Evolutionary conservation across 2,329 filamentous ascomycete species (phyloP).

Genomic region (Fusarium pseudocircinatum): DNA sequence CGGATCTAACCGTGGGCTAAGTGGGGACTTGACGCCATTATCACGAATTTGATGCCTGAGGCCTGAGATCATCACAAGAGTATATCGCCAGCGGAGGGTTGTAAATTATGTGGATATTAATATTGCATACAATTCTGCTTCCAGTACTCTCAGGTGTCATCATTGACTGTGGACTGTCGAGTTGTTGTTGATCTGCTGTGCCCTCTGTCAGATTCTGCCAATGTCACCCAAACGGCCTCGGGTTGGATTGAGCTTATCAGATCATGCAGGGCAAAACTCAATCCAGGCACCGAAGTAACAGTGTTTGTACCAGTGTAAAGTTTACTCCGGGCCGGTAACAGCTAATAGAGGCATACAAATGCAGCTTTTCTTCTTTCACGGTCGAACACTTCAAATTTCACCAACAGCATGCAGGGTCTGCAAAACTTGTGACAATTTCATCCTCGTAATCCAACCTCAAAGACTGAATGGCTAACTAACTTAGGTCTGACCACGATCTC

Average conservation of each 20-base stretch:
- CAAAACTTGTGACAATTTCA: neutral
- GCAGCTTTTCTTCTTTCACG: rapidly evolving
- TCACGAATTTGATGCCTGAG: neutral
- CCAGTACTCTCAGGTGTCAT: no score
- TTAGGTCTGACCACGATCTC: no score
- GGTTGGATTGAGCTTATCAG: neutral
- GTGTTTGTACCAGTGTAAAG: rapidly evolving
- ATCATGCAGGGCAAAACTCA: neutral
- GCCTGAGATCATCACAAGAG: rapidly evolving
- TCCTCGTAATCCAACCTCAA: neutral
- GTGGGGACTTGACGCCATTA: constrained; percentile 13
- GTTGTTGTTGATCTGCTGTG: neutral
- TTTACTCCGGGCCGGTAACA: rapidly evolving
- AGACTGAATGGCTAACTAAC: no score
- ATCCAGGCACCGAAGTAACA: neutral
- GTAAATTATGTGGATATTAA: neutral
- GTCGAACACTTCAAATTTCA: rapidly evolving
- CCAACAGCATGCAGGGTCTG: rapidly evolving
- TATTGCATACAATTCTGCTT: rapidly evolving
- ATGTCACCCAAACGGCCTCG: rapidly evolving
- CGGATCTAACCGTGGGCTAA: constrained; percentile 38
- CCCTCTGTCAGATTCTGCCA: neutral
- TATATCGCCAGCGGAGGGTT: rapidly evolving
- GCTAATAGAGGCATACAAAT: rapidly evolving
- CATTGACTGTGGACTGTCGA: no score